Percentiles rank a stretch among this genome's conserved stretches.
Evolutionary conservation across 2,329 filamentous ascomycete genomes (phyloP).

Genomic region (Colletotrichum kahawae): DNA sequence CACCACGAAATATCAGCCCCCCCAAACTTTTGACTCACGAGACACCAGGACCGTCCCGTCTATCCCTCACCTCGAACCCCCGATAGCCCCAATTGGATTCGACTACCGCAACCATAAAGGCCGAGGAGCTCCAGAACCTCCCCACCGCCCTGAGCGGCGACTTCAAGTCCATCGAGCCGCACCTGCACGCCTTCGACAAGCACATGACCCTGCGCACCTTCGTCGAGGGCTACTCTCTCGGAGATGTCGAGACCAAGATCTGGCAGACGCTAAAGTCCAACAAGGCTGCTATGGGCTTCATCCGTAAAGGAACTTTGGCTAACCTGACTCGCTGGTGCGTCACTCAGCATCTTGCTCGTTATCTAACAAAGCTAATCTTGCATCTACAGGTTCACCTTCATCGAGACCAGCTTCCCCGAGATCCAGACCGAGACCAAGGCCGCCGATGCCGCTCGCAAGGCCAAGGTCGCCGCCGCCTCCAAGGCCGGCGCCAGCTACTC

Average conservation of each 20-base stretch:
- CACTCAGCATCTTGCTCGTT: not conserved
- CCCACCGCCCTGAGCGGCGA: conserved; percentile 63
- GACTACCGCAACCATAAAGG: conserved; percentile 53
- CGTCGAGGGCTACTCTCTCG: conserved; percentile 79
- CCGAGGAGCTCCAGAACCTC: conserved; percentile 58
- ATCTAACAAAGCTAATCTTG: not conserved
- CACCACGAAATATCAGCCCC: conserved; percentile 22
- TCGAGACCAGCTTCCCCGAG: conserved; percentile 83
- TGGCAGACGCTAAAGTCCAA: conserved; percentile 86
- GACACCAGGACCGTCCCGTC: conserved; percentile 9
- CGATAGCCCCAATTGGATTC: conserved; percentile 13
- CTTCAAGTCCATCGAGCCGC: conserved; percentile 81
- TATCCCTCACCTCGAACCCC: not conserved
- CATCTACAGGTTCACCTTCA: conserved; percentile 66
- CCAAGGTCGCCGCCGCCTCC: conserved; percentile 71
- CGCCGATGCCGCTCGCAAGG: conserved; percentile 70
- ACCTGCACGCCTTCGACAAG: conserved; percentile 80
- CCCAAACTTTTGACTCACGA: conserved; percentile 23
- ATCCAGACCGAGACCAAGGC: conserved; percentile 73
- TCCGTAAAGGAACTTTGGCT: conserved; percentile 77
- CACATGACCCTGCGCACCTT: conserved; percentile 88
- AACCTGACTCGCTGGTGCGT: conserved; percentile 78
- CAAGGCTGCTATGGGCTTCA: conserved; percentile 79
- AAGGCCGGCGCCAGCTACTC: conserved; percentile 89
- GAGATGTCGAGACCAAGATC: conserved; percentile 78